Conservation (phyloP, 31 red algal genomes). For the Asparagopsis taxiformis region DNA sequence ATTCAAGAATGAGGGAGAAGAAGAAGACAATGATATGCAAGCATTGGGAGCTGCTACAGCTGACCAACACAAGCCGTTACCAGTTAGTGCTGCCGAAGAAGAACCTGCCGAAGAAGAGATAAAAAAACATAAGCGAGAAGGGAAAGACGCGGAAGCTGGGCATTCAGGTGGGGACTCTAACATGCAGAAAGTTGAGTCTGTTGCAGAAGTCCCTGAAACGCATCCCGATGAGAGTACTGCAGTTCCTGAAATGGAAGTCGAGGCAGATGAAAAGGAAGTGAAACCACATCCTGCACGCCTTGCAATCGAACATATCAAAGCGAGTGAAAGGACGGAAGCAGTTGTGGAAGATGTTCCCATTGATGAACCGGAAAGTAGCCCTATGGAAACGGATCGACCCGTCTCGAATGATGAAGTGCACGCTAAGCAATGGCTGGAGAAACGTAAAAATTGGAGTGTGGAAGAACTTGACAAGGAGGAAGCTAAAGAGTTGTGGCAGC, state of each 20-base stretch:
- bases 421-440: neutral
- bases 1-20: constrained; percentile 1
- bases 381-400: neutral
- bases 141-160: neutral
- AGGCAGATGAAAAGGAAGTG: neutral
- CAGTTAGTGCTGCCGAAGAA: constrained; percentile 5
- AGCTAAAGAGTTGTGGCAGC: constrained; percentile 56
- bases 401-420: neutral
- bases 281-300: neutral
- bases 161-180: neutral
- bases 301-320: neutral
- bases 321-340: neutral
- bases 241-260: neutral
- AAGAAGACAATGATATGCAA: constrained; percentile 10
- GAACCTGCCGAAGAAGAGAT: constrained; percentile 3
- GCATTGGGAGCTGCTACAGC: constrained; percentile 40
- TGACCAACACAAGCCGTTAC: constrained; percentile 72
- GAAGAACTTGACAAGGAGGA: constrained; percentile 31
- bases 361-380: neutral
- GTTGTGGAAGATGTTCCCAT: neutral
- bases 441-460: constrained; percentile 11
- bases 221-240: neutral
- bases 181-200: neutral
- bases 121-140: neutral
- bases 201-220: neutral